These are phyloP conservation scores for Picea sitchensis DNA, from an alignment of 75 land plant genomes.

Conservation along the genomic window DNA sequence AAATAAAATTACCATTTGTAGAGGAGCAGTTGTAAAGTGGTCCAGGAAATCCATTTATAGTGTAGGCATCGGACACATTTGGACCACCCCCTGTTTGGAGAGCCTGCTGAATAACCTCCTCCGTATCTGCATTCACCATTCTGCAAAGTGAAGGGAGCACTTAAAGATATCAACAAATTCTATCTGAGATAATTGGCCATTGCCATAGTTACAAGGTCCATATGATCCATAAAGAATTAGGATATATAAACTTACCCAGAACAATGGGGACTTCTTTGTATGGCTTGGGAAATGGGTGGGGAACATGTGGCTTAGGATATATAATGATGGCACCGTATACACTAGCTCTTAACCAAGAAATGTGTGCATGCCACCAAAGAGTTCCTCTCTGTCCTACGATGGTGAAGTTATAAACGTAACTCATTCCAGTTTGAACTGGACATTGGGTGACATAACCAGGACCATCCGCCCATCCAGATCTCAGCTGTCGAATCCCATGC, in stretches of 20 bases:
- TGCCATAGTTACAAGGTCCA: too few relatives aligned
- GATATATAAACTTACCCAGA: slow-evolving; percentile 1
- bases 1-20: too few relatives aligned
- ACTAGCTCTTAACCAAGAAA: slow-evolving; percentile 14
- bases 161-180: too few relatives aligned
- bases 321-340: slow-evolving; percentile 11
- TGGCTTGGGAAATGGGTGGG: slow-evolving; percentile 15
- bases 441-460: slow-evolving; percentile 17
- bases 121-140: slow-evolving; percentile 13
- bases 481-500: slow-evolving; percentile 18
- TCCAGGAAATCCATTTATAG: slow-evolving; percentile 52
- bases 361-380: slow-evolving; percentile 21
- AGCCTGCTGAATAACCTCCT: neutral
- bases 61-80: slow-evolving; percentile 24
- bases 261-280: slow-evolving; percentile 17
- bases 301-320: neutral
- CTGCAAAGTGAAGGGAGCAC: neutral
- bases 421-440: slow-evolving; percentile 15
- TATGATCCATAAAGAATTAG: too few relatives aligned
- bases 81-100: slow-evolving; percentile 36
- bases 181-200: too few relatives aligned
- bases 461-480: slow-evolving; percentile 19
- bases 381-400: slow-evolving; percentile 11
- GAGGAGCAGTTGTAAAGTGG: slow-evolving; percentile 37
- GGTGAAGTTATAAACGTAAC: slow-evolving; percentile 11